Evolutionary conservation across 768 basidiomycete genomes (phyloP).

Genomic region (Kwoniella bestiolae): DNA sequence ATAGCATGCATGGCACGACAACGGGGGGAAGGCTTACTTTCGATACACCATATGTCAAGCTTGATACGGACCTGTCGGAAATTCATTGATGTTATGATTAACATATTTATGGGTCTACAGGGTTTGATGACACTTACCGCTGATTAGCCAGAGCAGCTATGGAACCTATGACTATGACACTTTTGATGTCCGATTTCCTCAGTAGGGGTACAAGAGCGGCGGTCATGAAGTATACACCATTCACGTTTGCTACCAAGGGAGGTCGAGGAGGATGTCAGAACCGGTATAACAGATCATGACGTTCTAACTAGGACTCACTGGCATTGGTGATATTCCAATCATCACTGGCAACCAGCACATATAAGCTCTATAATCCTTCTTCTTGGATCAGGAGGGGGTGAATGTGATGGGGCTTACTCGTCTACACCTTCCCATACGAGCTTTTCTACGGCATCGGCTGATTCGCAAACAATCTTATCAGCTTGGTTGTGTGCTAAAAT

Average conservation of each 20-base stretch:
- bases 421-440: conserved; percentile 31
- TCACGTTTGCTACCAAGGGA: conserved; percentile 29
- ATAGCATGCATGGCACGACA: neutral
- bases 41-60: conserved; percentile 31
- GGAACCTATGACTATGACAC: conserved; percentile 36
- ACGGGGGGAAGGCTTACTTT: conserved; percentile 17
- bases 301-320: too few species aligned
- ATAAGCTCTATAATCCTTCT: neutral
- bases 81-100: neutral
- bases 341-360: neutral
- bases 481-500: too few species aligned
- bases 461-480: neutral
- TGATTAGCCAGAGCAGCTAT: conserved; percentile 32
- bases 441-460: conserved; percentile 26
- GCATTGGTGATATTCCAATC: conserved; percentile 27
- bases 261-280: too few species aligned
- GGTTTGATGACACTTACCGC: conserved; percentile 14
- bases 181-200: conserved; percentile 22
- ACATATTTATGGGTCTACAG: too few species aligned
- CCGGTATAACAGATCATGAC: too few species aligned
- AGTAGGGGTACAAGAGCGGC: conserved; percentile 34
- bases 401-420: conserved; percentile 22
- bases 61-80: conserved; percentile 12
- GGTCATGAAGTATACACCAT: conserved; percentile 37
- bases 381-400: neutral